Percentiles rank a stretch among this genome's conserved stretches.
These are phyloP conservation scores for Pichia cephalocereana DNA, from an alignment of 805 yeast genomes.

Conservation along the genomic window DNA sequence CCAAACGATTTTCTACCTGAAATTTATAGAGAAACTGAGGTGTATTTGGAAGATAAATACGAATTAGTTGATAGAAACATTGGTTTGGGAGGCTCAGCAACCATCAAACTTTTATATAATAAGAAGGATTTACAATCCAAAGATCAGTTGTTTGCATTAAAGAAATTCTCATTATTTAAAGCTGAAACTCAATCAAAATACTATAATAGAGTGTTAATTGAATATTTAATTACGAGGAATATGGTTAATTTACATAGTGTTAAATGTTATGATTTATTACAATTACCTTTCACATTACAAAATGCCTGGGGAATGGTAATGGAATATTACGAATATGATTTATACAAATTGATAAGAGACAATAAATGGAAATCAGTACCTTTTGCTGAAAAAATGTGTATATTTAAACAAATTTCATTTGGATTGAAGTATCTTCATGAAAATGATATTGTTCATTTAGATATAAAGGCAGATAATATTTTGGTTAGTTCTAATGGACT, in stretches of 20 bases:
- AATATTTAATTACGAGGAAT: conserved; percentile 50
- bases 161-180: conserved; percentile 47
- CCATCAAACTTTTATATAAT: conserved; percentile 32
- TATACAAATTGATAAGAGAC: conserved; percentile 44
- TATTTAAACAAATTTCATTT: conserved; percentile 57
- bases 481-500: conserved; percentile 51
- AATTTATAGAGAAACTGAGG: conserved; percentile 38
- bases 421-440: conserved; percentile 59
- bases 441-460: conserved; percentile 60
- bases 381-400: conserved; percentile 47
- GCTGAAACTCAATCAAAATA: conserved; percentile 42
- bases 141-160: conserved; percentile 42
- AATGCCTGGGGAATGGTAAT: conserved; percentile 73
- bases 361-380: conserved; percentile 50
- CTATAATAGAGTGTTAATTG: conserved; percentile 55
- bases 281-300: conserved; percentile 48
- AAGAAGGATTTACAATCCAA: conserved; percentile 28
- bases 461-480: conserved; percentile 68
- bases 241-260: conserved; percentile 51
- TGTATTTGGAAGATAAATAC: conserved; percentile 46
- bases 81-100: conserved; percentile 69
- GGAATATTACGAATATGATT: conserved; percentile 56
- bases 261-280: conserved; percentile 43
- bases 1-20: conserved; percentile 59
- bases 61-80: conserved; percentile 34